These are phyloP conservation scores for Chlamydomonas sphaeroides DNA, from an alignment of 139 green algal species.

Conservation along the genomic window DNA sequence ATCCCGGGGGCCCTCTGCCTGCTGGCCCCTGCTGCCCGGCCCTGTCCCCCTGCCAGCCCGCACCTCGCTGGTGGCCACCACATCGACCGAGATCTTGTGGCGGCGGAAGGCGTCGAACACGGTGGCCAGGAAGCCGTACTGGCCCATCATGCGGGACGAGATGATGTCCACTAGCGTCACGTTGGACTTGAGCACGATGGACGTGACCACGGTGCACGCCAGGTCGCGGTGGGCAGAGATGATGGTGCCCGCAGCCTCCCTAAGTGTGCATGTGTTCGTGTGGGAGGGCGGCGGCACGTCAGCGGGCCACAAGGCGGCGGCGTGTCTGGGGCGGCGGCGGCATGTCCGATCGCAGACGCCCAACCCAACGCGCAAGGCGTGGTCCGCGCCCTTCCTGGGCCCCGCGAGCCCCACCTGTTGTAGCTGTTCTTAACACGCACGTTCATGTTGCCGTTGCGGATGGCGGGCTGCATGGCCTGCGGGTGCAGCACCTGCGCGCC, in stretches of 20 bases:
- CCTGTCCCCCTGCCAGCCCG: no score
- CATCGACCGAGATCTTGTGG: slow-evolving; percentile 93
- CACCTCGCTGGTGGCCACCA: slow-evolving; percentile 96
- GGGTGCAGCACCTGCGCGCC: slow-evolving; percentile 97
- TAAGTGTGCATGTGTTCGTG: no score
- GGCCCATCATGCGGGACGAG: slow-evolving; percentile 87
- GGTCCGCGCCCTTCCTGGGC: no score
- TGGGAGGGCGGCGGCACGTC: no score
- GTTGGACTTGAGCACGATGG: slow-evolving; percentile 94
- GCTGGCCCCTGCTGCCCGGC: no score
- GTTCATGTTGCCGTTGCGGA: slow-evolving; percentile 70
- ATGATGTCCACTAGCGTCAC: slow-evolving; percentile 90
- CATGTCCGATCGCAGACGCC: no score
- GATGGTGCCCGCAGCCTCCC: slow-evolving; percentile 89
- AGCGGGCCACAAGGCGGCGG: no score
- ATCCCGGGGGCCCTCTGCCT: no score
- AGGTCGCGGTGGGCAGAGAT: slow-evolving; percentile 86
- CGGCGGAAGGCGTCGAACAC: slow-evolving; percentile 91
- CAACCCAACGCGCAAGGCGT: no score
- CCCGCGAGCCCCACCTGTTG: slow-evolving; percentile 87
- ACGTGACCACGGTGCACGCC: slow-evolving; percentile 85
- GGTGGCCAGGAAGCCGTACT: slow-evolving; percentile 78
- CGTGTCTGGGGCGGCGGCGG: no score
- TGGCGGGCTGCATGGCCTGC: slow-evolving; percentile 93
- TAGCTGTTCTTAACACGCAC: slow-evolving; percentile 99